Evolutionary conservation across 352 stramenopile species (phyloP).

Genomic region (Phytopythium delawarense): DNA sequence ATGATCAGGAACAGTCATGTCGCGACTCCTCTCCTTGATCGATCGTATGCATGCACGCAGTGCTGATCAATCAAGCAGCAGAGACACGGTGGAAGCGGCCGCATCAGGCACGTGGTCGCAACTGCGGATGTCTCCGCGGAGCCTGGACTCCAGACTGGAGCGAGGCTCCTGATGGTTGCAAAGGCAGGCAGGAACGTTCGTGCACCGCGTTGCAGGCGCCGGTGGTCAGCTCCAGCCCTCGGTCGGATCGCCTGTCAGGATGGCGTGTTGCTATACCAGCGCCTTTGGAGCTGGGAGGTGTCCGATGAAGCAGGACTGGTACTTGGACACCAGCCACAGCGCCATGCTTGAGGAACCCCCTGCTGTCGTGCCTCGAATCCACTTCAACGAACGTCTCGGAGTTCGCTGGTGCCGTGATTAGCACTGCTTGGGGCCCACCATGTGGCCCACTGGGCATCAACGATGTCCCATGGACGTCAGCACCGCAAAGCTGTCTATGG

Average conservation of each 20-base stretch:
- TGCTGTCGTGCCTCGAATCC: not conserved
- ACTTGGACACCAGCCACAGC: not conserved
- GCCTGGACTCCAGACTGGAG: no score
- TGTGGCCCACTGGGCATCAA: no score
- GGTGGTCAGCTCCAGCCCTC: not conserved
- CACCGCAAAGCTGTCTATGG: not conserved
- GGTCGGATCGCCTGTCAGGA: no score
- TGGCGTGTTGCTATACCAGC: no score
- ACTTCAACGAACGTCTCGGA: constrained; percentile 1
- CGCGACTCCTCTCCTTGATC: no score
- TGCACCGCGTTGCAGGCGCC: not conserved
- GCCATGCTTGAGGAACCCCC: no score
- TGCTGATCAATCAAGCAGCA: not conserved
- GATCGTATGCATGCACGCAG: no score
- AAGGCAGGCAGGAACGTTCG: not conserved
- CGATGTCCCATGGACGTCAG: no score
- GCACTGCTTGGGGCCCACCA: no score
- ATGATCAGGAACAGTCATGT: not conserved
- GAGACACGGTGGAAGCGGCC: not conserved
- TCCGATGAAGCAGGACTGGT: not conserved
- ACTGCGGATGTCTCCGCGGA: not conserved
- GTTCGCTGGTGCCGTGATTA: not conserved
- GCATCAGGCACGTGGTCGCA: not conserved
- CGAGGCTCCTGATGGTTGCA: not conserved
- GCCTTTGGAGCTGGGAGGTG: not conserved